Conservation (phyloP, 2,329 filamentous ascomycete species). For the Penicillium sp. region DNA sequence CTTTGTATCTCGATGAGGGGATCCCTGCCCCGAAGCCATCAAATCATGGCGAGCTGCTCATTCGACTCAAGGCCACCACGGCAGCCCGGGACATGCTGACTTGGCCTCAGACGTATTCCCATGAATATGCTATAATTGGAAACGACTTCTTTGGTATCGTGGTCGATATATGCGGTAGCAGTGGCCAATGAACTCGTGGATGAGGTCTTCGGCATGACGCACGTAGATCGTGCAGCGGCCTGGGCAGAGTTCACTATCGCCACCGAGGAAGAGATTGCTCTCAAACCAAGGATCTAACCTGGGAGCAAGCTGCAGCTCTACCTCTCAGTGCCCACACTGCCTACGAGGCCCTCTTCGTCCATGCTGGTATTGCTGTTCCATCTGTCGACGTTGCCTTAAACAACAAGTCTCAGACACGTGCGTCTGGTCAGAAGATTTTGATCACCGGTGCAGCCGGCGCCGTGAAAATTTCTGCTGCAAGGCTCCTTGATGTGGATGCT, state of each 20-base stretch:
- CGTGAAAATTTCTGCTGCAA: background rate
- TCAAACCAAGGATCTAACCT: constrained; percentile 37
- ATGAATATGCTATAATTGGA: constrained; percentile 20
- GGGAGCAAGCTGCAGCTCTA: constrained; percentile 40
- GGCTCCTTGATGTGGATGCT: background rate
- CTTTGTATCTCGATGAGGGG: constrained; percentile 13
- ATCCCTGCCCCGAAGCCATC: constrained; percentile 19
- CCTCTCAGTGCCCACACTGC: constrained; percentile 46
- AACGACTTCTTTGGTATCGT: constrained; percentile 26
- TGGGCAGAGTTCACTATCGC: constrained; percentile 41
- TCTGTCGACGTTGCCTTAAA: background rate
- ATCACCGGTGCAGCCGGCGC: background rate
- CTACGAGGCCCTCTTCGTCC: constrained; percentile 47
- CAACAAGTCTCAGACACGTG: background rate
- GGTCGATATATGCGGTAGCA: constrained; percentile 8
- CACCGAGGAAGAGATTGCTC: constrained; percentile 39
- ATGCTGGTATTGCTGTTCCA: constrained; percentile 24
- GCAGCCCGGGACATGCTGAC: constrained; percentile 25
- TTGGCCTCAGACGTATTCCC: constrained; percentile 32
- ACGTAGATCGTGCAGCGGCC: constrained; percentile 37
- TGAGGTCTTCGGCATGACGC: constrained; percentile 42
- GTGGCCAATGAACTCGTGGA: constrained; percentile 33
- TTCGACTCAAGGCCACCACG: constrained; percentile 25
- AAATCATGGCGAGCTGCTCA: constrained; percentile 21
- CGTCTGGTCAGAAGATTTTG: constrained; percentile 8